Percentiles rank a stretch among this genome's conserved stretches.
phyloP scores from a whole-genome alignment of 2,329 filamentous ascomycete genomes.

The Fusarium nygamai region DNA sequence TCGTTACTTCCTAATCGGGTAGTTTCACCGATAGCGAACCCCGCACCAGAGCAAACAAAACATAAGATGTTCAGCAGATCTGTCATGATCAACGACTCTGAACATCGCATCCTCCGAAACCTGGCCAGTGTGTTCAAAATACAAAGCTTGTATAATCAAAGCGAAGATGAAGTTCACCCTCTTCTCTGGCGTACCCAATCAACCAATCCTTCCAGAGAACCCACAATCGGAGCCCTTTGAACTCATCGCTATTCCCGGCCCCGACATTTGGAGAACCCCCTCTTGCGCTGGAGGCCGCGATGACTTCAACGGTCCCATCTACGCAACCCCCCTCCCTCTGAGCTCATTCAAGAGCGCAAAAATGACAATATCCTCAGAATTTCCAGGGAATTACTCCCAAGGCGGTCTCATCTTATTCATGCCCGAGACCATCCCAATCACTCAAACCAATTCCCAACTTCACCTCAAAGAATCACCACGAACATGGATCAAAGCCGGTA shows the following conservation, averaged over 20 bases:
- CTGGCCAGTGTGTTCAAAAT: background rate
- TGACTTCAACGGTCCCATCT: background rate
- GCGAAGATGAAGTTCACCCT: background rate
- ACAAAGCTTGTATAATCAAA: too few species aligned
- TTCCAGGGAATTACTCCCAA: background rate
- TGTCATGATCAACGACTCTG: accelerated
- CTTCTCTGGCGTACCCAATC: background rate
- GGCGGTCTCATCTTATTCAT: conserved; percentile 2
- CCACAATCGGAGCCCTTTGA: background rate
- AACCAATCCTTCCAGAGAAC: background rate
- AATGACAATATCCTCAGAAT: background rate
- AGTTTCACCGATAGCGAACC: background rate
- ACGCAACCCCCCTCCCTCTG: background rate
- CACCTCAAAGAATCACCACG: background rate
- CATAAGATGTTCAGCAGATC: too few species aligned
- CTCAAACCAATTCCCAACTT: too few species aligned
- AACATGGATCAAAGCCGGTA: conserved; percentile 6
- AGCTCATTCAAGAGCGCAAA: background rate
- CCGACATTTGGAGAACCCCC: conserved; percentile 6
- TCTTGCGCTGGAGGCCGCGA: background rate
- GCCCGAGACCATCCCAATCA: background rate
- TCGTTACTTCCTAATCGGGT: background rate
- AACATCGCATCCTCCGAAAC: too few species aligned
- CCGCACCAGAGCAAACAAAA: background rate
- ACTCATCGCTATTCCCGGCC: background rate